Evolutionary conservation across 2,329 filamentous ascomycete genomes (phyloP).

Genomic region (Stromatinia cepivora): DNA sequence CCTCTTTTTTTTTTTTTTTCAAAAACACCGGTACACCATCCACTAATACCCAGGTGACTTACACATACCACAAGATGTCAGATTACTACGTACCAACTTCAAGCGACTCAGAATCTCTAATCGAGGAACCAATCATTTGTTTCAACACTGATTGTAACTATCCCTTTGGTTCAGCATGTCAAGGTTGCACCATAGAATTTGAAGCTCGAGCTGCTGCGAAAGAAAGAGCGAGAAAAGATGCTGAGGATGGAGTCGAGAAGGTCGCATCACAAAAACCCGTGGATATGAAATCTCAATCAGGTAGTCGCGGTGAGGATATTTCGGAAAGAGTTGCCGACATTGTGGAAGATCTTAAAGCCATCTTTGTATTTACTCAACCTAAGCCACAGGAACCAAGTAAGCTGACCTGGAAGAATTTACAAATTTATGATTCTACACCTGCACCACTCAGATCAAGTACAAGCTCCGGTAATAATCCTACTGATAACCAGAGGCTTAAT

Average conservation of each 20-base stretch:
- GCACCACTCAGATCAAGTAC: too few relatives aligned
- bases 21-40: not conserved
- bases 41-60: not conserved
- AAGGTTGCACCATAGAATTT: constrained; percentile 1
- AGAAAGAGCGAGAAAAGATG: not conserved
- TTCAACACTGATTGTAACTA: constrained; percentile 25
- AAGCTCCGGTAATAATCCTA: not conserved
- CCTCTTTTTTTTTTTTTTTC: too few relatives aligned
- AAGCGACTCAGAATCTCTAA: not conserved
- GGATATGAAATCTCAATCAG: not conserved
- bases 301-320: not conserved
- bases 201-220: not conserved
- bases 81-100: not conserved
- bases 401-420: not conserved
- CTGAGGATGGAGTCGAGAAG: not conserved
- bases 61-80: not conserved
- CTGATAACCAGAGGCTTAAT: not conserved
- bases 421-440: not conserved
- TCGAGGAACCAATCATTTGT: constrained; percentile 25
- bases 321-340: not conserved
- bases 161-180: constrained; percentile 26
- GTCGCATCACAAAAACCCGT: not conserved
- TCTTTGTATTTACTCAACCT: not conserved
- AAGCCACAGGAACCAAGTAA: not conserved
- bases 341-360: not conserved